phyloP scores from a whole-genome alignment of 257 asterid species.

The Hygrophila difformis region DNA sequence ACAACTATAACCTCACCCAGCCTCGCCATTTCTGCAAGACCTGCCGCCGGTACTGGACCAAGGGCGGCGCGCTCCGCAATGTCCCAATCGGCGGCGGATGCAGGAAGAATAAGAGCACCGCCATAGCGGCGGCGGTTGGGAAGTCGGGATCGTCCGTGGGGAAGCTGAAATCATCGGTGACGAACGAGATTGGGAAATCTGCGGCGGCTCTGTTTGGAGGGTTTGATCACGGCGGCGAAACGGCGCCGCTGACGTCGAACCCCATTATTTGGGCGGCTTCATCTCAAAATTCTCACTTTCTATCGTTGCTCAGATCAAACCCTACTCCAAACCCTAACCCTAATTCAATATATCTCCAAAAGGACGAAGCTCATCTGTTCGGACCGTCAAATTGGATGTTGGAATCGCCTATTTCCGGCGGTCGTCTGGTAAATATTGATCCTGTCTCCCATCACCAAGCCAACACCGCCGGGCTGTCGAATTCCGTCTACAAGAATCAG shows the following conservation, averaged over 20 bases:
- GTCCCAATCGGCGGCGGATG: slow-evolving; percentile 90
- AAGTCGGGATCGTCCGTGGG: slow-evolving; percentile 33
- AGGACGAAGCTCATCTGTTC: slow-evolving; percentile 29
- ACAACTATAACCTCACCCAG: no score
- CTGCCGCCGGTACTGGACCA: slow-evolving; percentile 92
- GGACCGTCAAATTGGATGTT: slow-evolving; percentile 19
- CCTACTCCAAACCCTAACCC: slow-evolving; percentile 45
- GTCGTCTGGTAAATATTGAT: slow-evolving; percentile 26
- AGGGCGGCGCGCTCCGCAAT: no score
- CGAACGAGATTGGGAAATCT: slow-evolving; percentile 26
- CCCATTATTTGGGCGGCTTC: slow-evolving; percentile 36
- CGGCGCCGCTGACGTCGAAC: slow-evolving; percentile 20
- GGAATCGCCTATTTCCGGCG: slow-evolving; percentile 5
- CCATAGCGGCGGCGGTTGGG: slow-evolving; percentile 20
- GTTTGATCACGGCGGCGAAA: slow-evolving; percentile 21
- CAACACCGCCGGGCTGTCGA: slow-evolving; percentile 20
- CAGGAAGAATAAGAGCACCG: slow-evolving; percentile 52
- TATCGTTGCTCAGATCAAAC: slow-evolving; percentile 41
- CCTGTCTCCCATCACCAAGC: slow-evolving; percentile 20
- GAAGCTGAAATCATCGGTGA: slow-evolving; percentile 29
- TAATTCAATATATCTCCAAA: slow-evolving; percentile 12
- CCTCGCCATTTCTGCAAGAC: slow-evolving; percentile 94
- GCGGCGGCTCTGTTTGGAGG: slow-evolving; percentile 21
- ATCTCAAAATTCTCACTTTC: slow-evolving; percentile 40
- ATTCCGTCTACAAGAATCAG: slow-evolving; percentile 36